These are phyloP conservation scores for Rhodotorula taiwanensis DNA, from an alignment of 768 basidiomycete genomes.

Conservation along the genomic window DNA sequence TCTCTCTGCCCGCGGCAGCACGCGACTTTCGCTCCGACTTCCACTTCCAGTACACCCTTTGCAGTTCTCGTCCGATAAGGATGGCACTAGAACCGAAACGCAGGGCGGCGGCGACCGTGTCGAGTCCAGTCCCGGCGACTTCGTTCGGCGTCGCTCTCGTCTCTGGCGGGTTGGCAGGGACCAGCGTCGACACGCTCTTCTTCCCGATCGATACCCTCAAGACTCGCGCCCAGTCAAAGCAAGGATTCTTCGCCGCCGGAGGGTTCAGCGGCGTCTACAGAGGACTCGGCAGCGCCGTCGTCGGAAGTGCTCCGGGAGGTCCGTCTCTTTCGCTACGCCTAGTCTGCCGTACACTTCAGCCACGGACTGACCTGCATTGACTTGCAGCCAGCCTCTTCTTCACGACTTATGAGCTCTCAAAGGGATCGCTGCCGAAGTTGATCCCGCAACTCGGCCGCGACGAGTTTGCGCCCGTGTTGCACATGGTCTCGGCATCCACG, in stretches of 20 bases:
- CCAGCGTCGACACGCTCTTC: conserved; percentile 87
- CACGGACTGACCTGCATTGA: neutral
- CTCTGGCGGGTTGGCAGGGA: conserved; percentile 87
- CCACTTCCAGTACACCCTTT: too few relatives aligned
- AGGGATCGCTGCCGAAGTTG: conserved; percentile 61
- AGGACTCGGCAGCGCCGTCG: conserved; percentile 85
- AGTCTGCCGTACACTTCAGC: neutral
- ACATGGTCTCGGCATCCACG: conserved; percentile 53
- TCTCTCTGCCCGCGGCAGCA: too few relatives aligned
- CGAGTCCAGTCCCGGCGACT: too few relatives aligned
- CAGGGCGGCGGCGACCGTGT: too few relatives aligned
- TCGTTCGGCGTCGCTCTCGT: conserved; percentile 42
- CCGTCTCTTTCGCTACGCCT: conserved; percentile 29
- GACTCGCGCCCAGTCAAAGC: conserved; percentile 80
- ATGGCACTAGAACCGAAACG: too few relatives aligned
- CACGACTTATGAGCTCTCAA: conserved; percentile 83
- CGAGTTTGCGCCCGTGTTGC: conserved; percentile 52
- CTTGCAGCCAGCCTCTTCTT: conserved; percentile 84
- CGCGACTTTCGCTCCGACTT: too few relatives aligned
- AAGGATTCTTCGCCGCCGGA: conserved; percentile 77
- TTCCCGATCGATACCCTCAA: conserved; percentile 97
- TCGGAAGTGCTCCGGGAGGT: conserved; percentile 96
- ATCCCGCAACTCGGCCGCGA: conserved; percentile 51
- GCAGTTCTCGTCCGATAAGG: too few relatives aligned
- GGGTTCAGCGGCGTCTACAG: conserved; percentile 87